These are phyloP conservation scores for Kluyveromyces lactis DNA, from an alignment of 805 yeast species.

Conservation along the genomic window DNA sequence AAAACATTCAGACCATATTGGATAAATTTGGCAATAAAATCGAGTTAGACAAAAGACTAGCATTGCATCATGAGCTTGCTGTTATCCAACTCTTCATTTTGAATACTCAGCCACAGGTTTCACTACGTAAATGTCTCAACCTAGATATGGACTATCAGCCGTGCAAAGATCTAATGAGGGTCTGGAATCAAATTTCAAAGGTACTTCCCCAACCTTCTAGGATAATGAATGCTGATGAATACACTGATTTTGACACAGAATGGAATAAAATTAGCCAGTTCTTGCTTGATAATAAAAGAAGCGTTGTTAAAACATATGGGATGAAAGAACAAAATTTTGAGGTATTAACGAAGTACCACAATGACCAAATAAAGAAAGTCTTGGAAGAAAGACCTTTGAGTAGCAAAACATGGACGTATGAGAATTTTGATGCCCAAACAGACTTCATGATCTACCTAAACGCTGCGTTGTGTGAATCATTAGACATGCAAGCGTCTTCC, in stretches of 20 bases:
- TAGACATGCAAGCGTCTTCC: conserved; percentile 6
- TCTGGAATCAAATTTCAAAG: conserved; percentile 37
- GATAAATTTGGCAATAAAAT: conserved; percentile 21
- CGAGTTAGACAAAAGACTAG: conserved; percentile 21
- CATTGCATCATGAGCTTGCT: conserved; percentile 25
- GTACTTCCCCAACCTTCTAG: conserved; percentile 31
- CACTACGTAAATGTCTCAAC: conserved; percentile 61
- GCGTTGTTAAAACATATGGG: conserved; percentile 21
- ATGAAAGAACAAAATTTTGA: conserved; percentile 14
- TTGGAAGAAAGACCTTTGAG: conserved; percentile 10
- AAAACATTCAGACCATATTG: conserved; percentile 17
- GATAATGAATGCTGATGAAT: conserved; percentile 37
- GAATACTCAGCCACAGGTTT: conserved; percentile 44
- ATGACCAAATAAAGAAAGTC: conserved; percentile 6
- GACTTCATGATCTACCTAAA: conserved; percentile 17
- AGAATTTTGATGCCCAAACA: conserved; percentile 4
- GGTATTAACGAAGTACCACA: conserved; percentile 6
- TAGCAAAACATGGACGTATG: conserved; percentile 12
- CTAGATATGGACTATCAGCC: conserved; percentile 62
- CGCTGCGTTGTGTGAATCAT: conserved; percentile 18
- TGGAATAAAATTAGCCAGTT: conserved; percentile 32
- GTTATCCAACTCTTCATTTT: conserved; percentile 43
- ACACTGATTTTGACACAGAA: conserved; percentile 26
- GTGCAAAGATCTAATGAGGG: conserved; percentile 51
- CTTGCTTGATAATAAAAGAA: conserved; percentile 35